phyloP scores from a whole-genome alignment of 1,139 yeast species.

The Blastobotrys niveus region DNA sequence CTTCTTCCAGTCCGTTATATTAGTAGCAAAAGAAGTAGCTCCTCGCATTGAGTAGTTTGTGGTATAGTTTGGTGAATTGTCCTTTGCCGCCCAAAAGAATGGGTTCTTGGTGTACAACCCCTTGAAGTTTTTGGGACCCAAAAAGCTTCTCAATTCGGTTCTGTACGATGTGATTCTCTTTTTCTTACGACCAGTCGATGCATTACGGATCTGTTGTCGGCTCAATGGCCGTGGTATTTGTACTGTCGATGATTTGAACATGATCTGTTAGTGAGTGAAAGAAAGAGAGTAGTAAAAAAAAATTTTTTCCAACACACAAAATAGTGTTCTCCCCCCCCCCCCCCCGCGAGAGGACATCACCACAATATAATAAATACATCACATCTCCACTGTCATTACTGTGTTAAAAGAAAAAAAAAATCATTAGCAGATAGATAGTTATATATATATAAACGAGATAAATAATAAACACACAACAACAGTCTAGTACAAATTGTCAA shows the following conservation, averaged over 20 bases:
- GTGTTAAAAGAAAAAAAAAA: not conserved
- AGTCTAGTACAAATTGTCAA: slow-evolving; percentile 23
- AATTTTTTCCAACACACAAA: too few species aligned
- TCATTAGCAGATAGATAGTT: too few species aligned
- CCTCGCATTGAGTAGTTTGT: slow-evolving; percentile 44
- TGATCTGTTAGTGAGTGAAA: not conserved
- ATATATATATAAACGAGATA: not conserved
- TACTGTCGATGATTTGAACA: slow-evolving; percentile 5
- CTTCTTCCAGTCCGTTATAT: slow-evolving; percentile 19
- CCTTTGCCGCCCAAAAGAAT: slow-evolving; percentile 64
- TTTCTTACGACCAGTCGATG: slow-evolving; percentile 15
- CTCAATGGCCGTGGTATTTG: slow-evolving; percentile 7
- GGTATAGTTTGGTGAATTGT: slow-evolving; percentile 71
- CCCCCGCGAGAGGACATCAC: too few species aligned
- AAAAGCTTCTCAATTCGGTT: slow-evolving; percentile 46
- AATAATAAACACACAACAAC: not conserved
- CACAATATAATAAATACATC: too few species aligned
- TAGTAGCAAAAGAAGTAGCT: not conserved
- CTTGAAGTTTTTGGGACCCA: slow-evolving; percentile 78
- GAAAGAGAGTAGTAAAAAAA: not conserved
- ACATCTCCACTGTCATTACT: not conserved
- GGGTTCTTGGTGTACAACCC: slow-evolving; percentile 79
- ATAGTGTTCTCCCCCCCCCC: too few species aligned
- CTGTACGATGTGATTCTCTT: slow-evolving; percentile 29
- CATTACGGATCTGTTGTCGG: slow-evolving; percentile 15